Base-by-base conservation (phyloP, 441 rosid species). In the Francoa sonchifolia region DNA sequence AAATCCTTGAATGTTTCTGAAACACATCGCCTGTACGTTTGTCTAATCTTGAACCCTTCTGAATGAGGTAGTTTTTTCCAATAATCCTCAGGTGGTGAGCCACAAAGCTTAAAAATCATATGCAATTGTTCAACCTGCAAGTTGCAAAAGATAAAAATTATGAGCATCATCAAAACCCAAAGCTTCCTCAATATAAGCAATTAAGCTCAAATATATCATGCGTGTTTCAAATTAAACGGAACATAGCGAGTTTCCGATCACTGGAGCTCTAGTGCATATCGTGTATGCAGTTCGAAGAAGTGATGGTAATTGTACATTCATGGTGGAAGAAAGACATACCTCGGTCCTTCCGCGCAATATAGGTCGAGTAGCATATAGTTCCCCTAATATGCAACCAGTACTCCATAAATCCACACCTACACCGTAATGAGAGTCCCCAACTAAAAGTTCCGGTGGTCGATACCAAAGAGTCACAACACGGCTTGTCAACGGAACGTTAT, bases 381-480 rank as follows among this genome's bases (percentile, higher is more conserved):
- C 95, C 42, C 88, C 94, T 20, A 89, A 74, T 52, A 89, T 85
- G 64, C 97, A 89, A 57, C 97, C 97, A 22, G 83, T 51, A 53
- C 97, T 89, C 97, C 97, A 89, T 28, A 89, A 64, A 71, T 89
- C 95, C 47, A 89, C 75, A 18, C 84, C 77, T 32, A 76, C 82
- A 35, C 90, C 80, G 49, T 89, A 89, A 28, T 40, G 67, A 48
- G 72, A 27, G 27, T 85, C 74, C 52, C 97, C 95, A 45, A 89
- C 84, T 52, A 89, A 67, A 55, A 89, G 97, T 54, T 89, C 95
- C 0, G 97, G 97, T 19, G 95, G 95, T 56, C 95, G 73, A 62
- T 89, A 89, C 97, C 97, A 89, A 34, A 89, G 85, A 17, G 95
- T 89, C 59, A 89, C 90, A 21, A 89, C 97, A 19, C 83, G 94